Evolutionary conservation across 148 eudicot species (phyloP), one percentile per base, ranked within the genome.

Genomic region (Chenopodium formosanum): DNA sequence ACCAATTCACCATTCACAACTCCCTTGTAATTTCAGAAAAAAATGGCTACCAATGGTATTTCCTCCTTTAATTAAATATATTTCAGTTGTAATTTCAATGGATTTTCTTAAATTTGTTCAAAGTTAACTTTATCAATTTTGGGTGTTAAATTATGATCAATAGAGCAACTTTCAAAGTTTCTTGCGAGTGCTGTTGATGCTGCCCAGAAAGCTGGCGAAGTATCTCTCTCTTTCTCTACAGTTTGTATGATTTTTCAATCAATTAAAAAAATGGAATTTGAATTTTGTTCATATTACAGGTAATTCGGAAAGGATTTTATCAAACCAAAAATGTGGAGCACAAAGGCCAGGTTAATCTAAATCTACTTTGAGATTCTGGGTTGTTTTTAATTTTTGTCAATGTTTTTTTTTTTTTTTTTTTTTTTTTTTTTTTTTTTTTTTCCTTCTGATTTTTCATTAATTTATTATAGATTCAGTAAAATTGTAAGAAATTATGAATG

Each of bases 271-370:
- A 9, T 69, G 16, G 31, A 2, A 22, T 37, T 37, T 62, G 2
- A 10, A 3, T 14, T 10, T 27, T 37, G 23, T 50, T 52, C 8
- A 40, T 56, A 65, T 85, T 64, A 73, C 86, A 93, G 97, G 81
- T 90, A 40, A 92, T 94, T 83, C 91, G 89, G 1, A 84, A 87
- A 27, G 97, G 90, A 9, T 94, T 94, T 79, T 87, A 92, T 65
- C 73, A 88, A 88, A 90, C 90, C 63, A 94, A 94, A 88, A 83
- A 85, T 79, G 97, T 94, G 82, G 98, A 92, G 90, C 98, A 94
- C 87, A 94, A 92, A 87, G 97, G 98, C 89, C 78, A 68, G 93
- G 98, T 94, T 62, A 17, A 11, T 50, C 20, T 74, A 17, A 74
- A 47, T 23, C 9, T 47, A 10, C 23, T 10, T 74, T 67, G 37